Evolutionary conservation across 371 early-diverging fungal species (phyloP).

Genomic region (Mortierella sp.): DNA sequence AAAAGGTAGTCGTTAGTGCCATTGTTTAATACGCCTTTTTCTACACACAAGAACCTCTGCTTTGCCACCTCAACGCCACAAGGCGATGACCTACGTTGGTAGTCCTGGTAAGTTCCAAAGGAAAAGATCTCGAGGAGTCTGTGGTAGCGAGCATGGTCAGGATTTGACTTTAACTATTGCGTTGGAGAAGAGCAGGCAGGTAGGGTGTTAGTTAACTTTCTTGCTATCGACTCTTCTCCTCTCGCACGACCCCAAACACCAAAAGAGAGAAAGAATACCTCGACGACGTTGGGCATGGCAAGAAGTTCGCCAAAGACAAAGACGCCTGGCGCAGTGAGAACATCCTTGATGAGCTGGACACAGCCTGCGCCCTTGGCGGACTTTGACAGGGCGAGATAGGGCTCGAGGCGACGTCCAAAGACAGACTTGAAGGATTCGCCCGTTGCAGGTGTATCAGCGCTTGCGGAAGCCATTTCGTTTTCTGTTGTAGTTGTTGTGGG

Average conservation of each 20-base stretch:
- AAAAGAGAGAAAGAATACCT: slow-evolving; percentile 61
- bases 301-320: slow-evolving; percentile 87
- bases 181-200: background rate
- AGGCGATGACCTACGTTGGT: slow-evolving; percentile 68
- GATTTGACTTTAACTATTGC: slow-evolving; percentile 69
- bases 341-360: slow-evolving; percentile 82
- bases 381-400: slow-evolving; percentile 83
- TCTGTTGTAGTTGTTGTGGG: background rate
- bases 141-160: slow-evolving; percentile 72
- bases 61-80: background rate
- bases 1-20: background rate
- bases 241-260: background rate
- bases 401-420: slow-evolving; percentile 69
- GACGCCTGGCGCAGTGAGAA: slow-evolving; percentile 79
- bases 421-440: slow-evolving; percentile 52
- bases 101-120: slow-evolving; percentile 85
- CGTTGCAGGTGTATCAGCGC: slow-evolving; percentile 14
- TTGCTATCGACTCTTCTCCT: background rate
- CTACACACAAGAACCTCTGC: background rate
- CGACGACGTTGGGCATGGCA: slow-evolving; percentile 77
- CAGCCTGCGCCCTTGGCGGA: slow-evolving; percentile 83
- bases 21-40: background rate
- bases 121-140: slow-evolving; percentile 78
- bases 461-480: slow-evolving; percentile 23
- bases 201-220: background rate